phyloP scores from a whole-genome alignment of 768 basidiomycete genomes.

The Calocera cornea region DNA sequence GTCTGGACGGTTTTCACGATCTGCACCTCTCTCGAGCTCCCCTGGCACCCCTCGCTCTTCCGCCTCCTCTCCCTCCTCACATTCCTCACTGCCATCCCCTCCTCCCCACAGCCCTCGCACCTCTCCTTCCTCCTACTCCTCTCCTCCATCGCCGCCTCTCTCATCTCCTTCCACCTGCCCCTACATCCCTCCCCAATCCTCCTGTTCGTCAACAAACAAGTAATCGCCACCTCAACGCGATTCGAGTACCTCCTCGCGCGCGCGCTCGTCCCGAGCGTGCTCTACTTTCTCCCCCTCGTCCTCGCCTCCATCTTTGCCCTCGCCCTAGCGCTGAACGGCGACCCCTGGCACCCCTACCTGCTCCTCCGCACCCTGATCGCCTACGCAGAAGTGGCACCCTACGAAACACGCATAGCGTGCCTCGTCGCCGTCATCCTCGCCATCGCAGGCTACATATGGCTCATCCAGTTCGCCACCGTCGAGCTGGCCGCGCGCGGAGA shows the following conservation, averaged over 20 bases:
- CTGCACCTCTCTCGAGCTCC: background rate
- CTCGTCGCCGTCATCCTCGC: background rate
- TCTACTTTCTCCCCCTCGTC: background rate
- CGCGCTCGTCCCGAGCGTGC: background rate
- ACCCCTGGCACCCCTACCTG: conserved; percentile 1
- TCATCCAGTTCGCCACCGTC: background rate
- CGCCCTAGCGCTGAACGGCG: background rate
- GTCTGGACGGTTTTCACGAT: background rate
- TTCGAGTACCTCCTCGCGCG: conserved; percentile 4
- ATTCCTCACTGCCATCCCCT: background rate
- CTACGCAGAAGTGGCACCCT: background rate
- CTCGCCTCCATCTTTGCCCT: background rate
- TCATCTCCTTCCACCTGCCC: background rate
- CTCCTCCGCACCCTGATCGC: background rate
- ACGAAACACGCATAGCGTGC: background rate
- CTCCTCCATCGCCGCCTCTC: background rate
- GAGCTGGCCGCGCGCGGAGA: background rate
- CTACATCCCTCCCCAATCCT: conserved; percentile 1
- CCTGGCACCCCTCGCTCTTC: background rate
- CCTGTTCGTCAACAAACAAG: background rate
- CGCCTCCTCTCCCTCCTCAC: conserved; percentile 2
- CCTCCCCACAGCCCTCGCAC: background rate
- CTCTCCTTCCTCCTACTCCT: conserved; percentile 1
- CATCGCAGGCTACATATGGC: background rate
- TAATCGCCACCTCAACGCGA: background rate